Conservation (phyloP, 148 eudicot genomes). For the Tetragonia tetragonoides region DNA sequence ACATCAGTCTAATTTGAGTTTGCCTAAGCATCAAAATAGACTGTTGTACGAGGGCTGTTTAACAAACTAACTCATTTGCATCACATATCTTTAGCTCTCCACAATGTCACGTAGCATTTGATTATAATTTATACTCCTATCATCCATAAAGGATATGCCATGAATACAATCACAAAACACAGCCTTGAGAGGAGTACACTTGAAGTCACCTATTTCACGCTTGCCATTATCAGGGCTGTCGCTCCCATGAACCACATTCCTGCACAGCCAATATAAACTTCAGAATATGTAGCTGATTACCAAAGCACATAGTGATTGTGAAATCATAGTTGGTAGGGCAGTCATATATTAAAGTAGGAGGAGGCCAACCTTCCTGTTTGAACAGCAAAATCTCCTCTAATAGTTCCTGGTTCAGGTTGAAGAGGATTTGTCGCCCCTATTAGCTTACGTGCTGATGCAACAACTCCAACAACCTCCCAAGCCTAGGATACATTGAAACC, state of each 20-base stretch:
- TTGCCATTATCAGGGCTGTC: conserved; percentile 98
- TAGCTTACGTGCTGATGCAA: conserved; percentile 95
- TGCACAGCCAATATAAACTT: conserved; percentile 28
- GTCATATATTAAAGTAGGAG: neutral
- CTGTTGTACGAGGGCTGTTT: too few species aligned
- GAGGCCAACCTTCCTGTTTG: conserved; percentile 84
- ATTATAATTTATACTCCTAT: too few species aligned
- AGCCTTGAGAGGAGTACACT: conserved; percentile 1
- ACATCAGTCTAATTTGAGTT: neutral
- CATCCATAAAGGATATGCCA: neutral
- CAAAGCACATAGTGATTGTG: neutral
- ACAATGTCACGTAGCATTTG: neutral
- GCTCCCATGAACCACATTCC: conserved; percentile 98
- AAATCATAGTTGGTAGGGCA: too few species aligned
- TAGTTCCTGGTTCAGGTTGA: conserved; percentile 97
- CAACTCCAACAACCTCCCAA: conserved; percentile 96
- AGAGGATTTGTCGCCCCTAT: conserved; percentile 96
- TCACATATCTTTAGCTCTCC: neutral
- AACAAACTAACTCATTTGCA: neutral
- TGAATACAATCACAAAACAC: neutral
- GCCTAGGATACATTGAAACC: conserved; percentile 43
- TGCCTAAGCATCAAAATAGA: neutral
- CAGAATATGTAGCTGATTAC: neutral
- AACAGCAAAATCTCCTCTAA: conserved; percentile 94
- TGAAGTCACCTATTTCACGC: conserved; percentile 83